Base-by-base conservation (phyloP, 2,329 filamentous ascomycete genomes). In the Colletotrichum sp. region DNA sequence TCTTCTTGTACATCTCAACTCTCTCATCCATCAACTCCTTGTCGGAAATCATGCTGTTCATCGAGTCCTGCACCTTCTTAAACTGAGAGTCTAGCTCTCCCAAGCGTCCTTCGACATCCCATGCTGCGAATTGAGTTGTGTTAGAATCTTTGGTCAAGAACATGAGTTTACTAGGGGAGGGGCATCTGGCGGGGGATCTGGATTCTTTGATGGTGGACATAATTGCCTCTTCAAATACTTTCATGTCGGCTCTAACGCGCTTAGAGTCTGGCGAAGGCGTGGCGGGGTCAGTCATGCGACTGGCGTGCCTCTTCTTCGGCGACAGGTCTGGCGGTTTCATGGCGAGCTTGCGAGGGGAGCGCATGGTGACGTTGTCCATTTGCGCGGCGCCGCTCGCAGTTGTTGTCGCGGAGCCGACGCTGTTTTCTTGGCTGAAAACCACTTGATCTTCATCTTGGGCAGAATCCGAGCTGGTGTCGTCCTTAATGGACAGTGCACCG, bases 91-190 rank as follows among this genome's bases (percentile, higher is more conserved):
- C 95, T 85, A 98, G 93, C 75, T 92, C 90, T 77, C 93, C 92
- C 79, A 98, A 90, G 78, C 93, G 92, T 77, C 91, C 91, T 80
- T 96, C 93, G 79, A 96, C 92, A 83, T 98, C 95, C 90, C 94
- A 96, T 81, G 91, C 94, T 95, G 90, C 78, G 85, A 88, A 91
- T 38, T 83, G 84, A 80, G 87, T 89, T 78, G 90, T 86, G 89
- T 95, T 93, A 92, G 96, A 95, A 88, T 93, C 87, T 87, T 93
- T 94, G 79, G 90, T 93, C 81, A 96, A 88, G 87, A 90, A 96
- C 2, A 82, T 80, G 16, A 82, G 79, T 78, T 90, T 89, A 43
- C 79, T 85, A 75, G 87, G 87, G 81, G 86, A 89, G 74, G 82
- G 82, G 78, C 83, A 82, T 80, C 87, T 86, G 79, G 79, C 80